A percentile compares a stretch with the other conserved stretches of the same genome.
Evolutionary conservation across 1,139 yeast species (phyloP).

Genomic region (Taphrina sp.): DNA sequence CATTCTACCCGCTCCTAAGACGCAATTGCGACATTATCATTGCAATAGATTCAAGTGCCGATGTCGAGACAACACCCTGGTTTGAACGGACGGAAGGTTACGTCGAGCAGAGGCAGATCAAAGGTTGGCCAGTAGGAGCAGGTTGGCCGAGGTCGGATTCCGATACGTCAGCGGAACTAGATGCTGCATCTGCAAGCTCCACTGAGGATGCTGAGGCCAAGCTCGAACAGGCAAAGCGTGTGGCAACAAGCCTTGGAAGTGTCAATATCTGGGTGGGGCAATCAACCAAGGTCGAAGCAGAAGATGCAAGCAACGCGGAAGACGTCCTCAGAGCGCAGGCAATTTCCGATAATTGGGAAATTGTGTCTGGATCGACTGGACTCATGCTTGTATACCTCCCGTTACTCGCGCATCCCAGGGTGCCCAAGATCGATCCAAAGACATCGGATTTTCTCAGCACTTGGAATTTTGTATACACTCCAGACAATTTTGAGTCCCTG

Average conservation of each 20-base stretch:
- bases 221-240: conserved; percentile 1
- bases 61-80: conserved; percentile 39
- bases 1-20: conserved; percentile 39
- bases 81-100: conserved; percentile 39
- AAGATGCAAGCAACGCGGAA: neutral
- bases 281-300: conserved; percentile 3
- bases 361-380: conserved; percentile 30
- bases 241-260: neutral
- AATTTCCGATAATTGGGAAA: conserved; percentile 8
- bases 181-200: conserved; percentile 4
- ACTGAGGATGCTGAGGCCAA: conserved; percentile 8
- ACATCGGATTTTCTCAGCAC: conserved; percentile 38
- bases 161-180: conserved; percentile 4
- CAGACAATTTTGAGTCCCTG: conserved; percentile 42
- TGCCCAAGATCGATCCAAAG: conserved; percentile 39
- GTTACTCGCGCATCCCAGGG: conserved; percentile 37
- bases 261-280: conserved; percentile 32
- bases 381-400: conserved; percentile 40
- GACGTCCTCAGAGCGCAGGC: conserved; percentile 9
- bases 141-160: conserved; percentile 34
- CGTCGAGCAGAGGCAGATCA: conserved; percentile 37
- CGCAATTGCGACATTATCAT: conserved; percentile 39
- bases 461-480: conserved; percentile 39
- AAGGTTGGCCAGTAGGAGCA: conserved; percentile 39
- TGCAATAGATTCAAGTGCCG: conserved; percentile 40